Conservation (phyloP, 352 stramenopile species). For the Phytophthora sansomeana region DNA sequence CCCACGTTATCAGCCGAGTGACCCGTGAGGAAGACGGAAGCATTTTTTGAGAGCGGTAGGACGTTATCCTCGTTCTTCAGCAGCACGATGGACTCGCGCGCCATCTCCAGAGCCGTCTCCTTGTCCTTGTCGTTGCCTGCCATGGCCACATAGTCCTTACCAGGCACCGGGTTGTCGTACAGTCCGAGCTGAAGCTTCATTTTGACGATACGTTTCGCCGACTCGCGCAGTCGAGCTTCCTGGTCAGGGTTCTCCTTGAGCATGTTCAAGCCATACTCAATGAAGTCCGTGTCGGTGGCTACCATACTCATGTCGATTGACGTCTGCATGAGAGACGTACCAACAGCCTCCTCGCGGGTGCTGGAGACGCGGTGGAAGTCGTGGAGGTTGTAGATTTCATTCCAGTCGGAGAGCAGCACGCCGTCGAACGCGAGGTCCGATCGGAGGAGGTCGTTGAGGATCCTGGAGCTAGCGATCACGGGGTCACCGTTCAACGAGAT, state of each 20-base stretch:
- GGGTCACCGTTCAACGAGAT: conserved; percentile 90
- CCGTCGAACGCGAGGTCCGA: conserved; percentile 81
- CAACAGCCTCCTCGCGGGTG: conserved; percentile 56
- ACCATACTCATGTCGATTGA: conserved; percentile 93
- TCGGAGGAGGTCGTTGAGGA: conserved; percentile 75
- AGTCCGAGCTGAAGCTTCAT: conserved; percentile 78
- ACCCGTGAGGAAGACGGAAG: conserved; percentile 68
- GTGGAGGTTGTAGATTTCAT: conserved; percentile 89
- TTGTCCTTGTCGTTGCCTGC: conserved; percentile 57
- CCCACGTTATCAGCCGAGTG: conserved; percentile 66
- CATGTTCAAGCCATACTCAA: conserved; percentile 51
- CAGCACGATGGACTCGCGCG: conserved; percentile 79
- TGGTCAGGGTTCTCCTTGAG: conserved; percentile 46
- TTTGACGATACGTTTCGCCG: conserved; percentile 64
- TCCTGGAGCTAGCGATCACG: conserved; percentile 74
- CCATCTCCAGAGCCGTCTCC: conserved; percentile 56
- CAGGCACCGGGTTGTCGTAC: conserved; percentile 68
- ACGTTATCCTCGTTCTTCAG: conserved; percentile 73
- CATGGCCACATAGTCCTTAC: conserved; percentile 43
- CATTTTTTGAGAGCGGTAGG: conserved; percentile 48
- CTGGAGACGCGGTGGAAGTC: conserved; percentile 55
- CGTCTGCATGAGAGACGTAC: conserved; percentile 69
- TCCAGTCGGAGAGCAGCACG: conserved; percentile 90
- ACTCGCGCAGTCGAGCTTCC: conserved; percentile 57
- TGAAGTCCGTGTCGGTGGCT: conserved; percentile 43